Conservation (phyloP, 2,329 filamentous ascomycete species). For the Lachnum nothofagi region DNA sequence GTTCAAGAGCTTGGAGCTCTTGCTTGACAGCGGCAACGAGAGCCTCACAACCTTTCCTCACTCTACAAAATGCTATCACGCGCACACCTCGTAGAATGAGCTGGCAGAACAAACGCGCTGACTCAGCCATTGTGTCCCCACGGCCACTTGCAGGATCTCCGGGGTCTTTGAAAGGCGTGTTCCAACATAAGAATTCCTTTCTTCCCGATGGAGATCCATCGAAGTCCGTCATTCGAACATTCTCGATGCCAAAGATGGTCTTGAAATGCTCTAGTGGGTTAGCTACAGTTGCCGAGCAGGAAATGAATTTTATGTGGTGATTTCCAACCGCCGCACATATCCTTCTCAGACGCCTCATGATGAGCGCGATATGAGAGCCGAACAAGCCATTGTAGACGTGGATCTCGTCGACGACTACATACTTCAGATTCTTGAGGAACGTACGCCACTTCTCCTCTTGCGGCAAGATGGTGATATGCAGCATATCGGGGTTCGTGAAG, state of each 20-base stretch:
- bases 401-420: conserved; percentile 85
- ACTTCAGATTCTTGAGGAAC: conserved; percentile 83
- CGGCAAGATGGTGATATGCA: conserved; percentile 88
- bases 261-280: conserved; percentile 90
- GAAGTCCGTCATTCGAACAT: conserved; percentile 77
- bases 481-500: conserved; percentile 97
- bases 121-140: conserved; percentile 75
- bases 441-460: conserved; percentile 85
- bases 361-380: conserved; percentile 87
- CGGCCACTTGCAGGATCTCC: conserved; percentile 80
- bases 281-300: conserved; percentile 91
- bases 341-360: conserved; percentile 83
- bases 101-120: conserved; percentile 86
- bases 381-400: conserved; percentile 96
- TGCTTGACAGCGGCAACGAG: conserved; percentile 73
- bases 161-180: conserved; percentile 89
- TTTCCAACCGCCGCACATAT: conserved; percentile 91
- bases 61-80: conserved; percentile 86
- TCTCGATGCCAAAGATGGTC: conserved; percentile 83
- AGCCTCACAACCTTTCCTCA: conserved; percentile 83
- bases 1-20: conserved; percentile 68
- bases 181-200: conserved; percentile 97
- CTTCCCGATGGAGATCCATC: conserved; percentile 88
- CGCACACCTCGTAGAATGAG: conserved; percentile 82
- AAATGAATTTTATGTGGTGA: conserved; percentile 78